Evolutionary conservation across 2,329 filamentous ascomycete species (phyloP).

Genomic region (Dothiorella sarmentorum): DNA sequence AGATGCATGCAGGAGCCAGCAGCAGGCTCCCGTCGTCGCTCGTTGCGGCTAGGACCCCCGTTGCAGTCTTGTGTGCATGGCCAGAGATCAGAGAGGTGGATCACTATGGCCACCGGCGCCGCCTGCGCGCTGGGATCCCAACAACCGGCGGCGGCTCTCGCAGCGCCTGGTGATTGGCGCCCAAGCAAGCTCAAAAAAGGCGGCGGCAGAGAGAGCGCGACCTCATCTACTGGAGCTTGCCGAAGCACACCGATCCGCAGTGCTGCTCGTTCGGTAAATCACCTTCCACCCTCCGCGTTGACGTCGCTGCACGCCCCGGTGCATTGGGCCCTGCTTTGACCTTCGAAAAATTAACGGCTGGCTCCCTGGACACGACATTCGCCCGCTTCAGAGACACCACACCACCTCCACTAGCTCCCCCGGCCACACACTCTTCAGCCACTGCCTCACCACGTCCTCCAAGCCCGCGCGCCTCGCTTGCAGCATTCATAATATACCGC

Average conservation of each 20-base stretch:
- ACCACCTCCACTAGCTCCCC: slow-evolving; percentile 10
- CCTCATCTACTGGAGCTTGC: slow-evolving; percentile 17
- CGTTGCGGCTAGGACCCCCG: slow-evolving; percentile 5
- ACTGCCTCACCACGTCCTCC: slow-evolving; percentile 7
- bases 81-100: background rate
- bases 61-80: background rate
- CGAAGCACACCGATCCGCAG: slow-evolving; percentile 16
- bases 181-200: background rate
- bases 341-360: slow-evolving; percentile 14
- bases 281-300: slow-evolving; percentile 15
- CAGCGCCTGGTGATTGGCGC: slow-evolving; percentile 1
- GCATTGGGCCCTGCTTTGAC: slow-evolving; percentile 16
- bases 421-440: slow-evolving; percentile 6
- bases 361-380: slow-evolving; percentile 1
- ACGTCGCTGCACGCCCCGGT: slow-evolving; percentile 10
- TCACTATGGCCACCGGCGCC: background rate
- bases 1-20: background rate
- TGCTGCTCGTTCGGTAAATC: slow-evolving; percentile 13
- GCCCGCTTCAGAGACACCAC: slow-evolving; percentile 12
- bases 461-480: background rate
- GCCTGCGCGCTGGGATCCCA: background rate
- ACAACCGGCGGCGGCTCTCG: slow-evolving; percentile 3
- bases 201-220: background rate
- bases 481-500: slow-evolving; percentile 9
- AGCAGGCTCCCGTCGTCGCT: background rate